Percentiles rank a stretch among this genome's conserved stretches.
Evolutionary conservation across 2,329 filamentous ascomycete species (phyloP).

Genomic region (Albophoma yamanashiensis): DNA sequence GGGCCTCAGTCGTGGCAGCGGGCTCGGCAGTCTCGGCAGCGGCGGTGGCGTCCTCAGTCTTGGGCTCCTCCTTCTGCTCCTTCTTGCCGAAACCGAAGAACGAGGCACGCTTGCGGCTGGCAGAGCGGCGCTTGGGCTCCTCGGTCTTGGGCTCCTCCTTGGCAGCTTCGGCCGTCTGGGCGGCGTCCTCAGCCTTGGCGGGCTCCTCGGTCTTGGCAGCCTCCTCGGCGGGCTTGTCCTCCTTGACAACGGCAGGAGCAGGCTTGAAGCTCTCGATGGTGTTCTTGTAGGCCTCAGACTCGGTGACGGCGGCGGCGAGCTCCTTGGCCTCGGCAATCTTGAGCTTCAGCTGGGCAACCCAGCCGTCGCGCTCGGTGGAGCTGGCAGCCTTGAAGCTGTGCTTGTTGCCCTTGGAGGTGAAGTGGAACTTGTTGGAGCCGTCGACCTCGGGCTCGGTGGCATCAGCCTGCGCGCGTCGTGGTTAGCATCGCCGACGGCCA

Average conservation of each 20-base stretch:
- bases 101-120: constrained; percentile 54
- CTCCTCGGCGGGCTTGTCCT: constrained; percentile 19
- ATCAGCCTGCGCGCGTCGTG: constrained; percentile 33
- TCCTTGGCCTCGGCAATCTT: constrained; percentile 81
- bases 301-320: constrained; percentile 59
- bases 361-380: constrained; percentile 76
- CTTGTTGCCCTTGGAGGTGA: constrained; percentile 80
- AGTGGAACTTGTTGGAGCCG: constrained; percentile 70
- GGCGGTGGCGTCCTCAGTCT: constrained; percentile 20
- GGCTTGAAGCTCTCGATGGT: constrained; percentile 62
- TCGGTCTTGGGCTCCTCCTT: constrained; percentile 44
- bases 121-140: constrained; percentile 51
- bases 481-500: constrained; percentile 1
- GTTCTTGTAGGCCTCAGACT: constrained; percentile 81
- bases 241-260: constrained; percentile 17
- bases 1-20: constrained; percentile 19
- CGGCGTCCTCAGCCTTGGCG: constrained; percentile 21
- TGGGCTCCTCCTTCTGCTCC: constrained; percentile 29
- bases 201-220: constrained; percentile 25
- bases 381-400: constrained; percentile 81
- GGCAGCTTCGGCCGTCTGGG: constrained; percentile 21
- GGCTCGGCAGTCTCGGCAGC: constrained; percentile 22
- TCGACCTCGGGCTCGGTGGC: constrained; percentile 64
- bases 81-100: constrained; percentile 55
- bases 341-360: constrained; percentile 74